Base-by-base conservation (phyloP, 768 basidiomycete genomes). In the Crepidotus variabilis region DNA sequence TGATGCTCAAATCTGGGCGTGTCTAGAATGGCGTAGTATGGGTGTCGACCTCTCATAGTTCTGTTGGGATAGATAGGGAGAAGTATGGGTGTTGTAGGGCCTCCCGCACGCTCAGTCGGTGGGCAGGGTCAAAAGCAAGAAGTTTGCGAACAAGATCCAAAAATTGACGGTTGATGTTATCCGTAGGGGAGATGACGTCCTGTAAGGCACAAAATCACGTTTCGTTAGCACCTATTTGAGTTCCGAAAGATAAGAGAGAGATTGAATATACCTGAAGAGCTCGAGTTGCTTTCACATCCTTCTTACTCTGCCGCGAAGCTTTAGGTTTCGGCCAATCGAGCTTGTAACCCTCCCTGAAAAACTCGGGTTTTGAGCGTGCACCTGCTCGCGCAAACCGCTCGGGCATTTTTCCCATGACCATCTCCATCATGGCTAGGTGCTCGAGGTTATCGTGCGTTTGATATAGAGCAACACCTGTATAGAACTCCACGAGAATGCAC, bases 391-490 rank as follows among this genome's bases (percentile, higher is more conserved):
- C 84, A 67, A 96, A 93, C 5, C 87, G 85, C 51, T 90, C 86
- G 0, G 95, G 92, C 88, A 98, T 95, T 75, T 90, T 92, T 57
- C 96, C 96, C 91, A 98, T 98, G 36, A 98, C 97, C 70, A 91
- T 88, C 70, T 98, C 95, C 97, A 99, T 99, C 97, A 99, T 99
- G 39, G 96, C 97, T 13, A 99, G 84, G 72, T 99, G 97, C 70
- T 99, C 97, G 8, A 98, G 82, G 69, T 99, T 98, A 73, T 98
- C 96, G 66, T 98, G 97, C 0, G 97, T 98, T 72, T 99, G 97
- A 75, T 97, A 99, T n/a, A 99, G 82, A 7, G 97, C 97, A 33
- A 94, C 85, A 23, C 97, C 97, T 16, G 97, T 99, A 75, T 86
- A 96, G 70, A 99, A 98, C 71, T 99, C 97, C 56, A 99, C 95